Evolutionary conservation across 192 early-diverging fungal genomes (phyloP), one percentile per base, ranked within the genome.

Genomic region (Coemansia sp.): DNA sequence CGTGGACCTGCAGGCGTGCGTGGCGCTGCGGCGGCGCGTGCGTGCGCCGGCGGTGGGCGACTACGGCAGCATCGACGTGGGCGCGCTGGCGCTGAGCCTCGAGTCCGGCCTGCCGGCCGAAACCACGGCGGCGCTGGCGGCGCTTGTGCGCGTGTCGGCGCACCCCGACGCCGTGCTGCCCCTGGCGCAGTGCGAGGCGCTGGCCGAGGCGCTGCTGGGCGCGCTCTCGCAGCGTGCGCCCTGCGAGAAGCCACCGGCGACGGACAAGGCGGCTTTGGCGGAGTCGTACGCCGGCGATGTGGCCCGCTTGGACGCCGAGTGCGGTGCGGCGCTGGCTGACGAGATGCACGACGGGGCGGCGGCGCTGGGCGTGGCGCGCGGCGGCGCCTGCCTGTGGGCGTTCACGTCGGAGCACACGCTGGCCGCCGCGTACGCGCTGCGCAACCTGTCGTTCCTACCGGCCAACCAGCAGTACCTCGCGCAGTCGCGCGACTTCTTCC

Each of bases 81-180:
- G 86, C 22, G 85, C 86, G 4, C 66, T 93, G 40, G 84, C 84
- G 8, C 86, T 93, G 83, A 86, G 89, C 23, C 78, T 93, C 7
- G 89, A 90, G 62, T 90, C 86, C 5, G 85, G 85, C 15, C 83
- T 93, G 61, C 81, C 81, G 34, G 63, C 86, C 51, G 90, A 93
- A 56, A 78, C 91, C 1, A 84, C 86, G 4, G 85, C 82, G 43
- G 90, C 90, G 7, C 74, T 93, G 13, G 90, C 91, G 58, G 83
- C 84, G 8, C 61, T 93, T 19, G 80, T 89, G 15, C 73, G 78
- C 21, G 53, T 88, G 2, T 82, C 87, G 0, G 65, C 78, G 40
- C 77, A 81, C 13, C 68, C 70, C 8, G 76, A 82, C n/a, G 66
- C 74, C 17, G 78, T 74, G 10, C 55, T 87, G 44, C 76, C 80